phyloP scores from a whole-genome alignment of 2,329 filamentous ascomycete genomes.

The Balansia obtecta region DNA sequence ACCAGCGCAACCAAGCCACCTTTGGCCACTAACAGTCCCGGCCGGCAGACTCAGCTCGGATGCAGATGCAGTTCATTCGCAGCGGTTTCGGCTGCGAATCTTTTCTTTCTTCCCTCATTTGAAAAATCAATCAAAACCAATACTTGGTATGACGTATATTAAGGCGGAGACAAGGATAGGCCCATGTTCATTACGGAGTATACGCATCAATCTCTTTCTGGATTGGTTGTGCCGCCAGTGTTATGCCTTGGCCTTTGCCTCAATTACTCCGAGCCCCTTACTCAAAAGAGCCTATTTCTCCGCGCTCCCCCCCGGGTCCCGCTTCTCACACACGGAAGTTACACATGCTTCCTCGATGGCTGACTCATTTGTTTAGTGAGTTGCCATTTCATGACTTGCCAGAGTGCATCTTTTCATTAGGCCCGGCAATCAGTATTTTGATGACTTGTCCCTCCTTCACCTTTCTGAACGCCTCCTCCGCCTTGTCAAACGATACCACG shows the following conservation, averaged over 20 bases:
- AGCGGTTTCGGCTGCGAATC: neutral
- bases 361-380: neutral
- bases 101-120: neutral
- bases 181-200: neutral
- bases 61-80: neutral
- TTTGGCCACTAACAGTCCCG: neutral
- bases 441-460: constrained; percentile 73
- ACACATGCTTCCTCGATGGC: neutral
- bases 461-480: constrained; percentile 76
- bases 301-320: neutral
- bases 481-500: constrained; percentile 66
- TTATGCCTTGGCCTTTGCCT: neutral
- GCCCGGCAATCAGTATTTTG: constrained; percentile 55
- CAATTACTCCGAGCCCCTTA: neutral
- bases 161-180: neutral
- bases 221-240: neutral
- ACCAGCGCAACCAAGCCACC: neutral
- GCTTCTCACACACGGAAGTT: neutral
- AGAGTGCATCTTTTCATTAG: constrained; percentile 37
- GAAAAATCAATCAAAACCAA: neutral
- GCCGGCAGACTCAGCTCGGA: neutral
- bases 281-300: constrained; percentile 11
- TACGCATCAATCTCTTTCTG: neutral
- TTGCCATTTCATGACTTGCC: neutral
- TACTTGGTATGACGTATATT: too few species aligned